Evolutionary conservation across 768 basidiomycete species (phyloP).

Genomic region (Suillus discolor): DNA sequence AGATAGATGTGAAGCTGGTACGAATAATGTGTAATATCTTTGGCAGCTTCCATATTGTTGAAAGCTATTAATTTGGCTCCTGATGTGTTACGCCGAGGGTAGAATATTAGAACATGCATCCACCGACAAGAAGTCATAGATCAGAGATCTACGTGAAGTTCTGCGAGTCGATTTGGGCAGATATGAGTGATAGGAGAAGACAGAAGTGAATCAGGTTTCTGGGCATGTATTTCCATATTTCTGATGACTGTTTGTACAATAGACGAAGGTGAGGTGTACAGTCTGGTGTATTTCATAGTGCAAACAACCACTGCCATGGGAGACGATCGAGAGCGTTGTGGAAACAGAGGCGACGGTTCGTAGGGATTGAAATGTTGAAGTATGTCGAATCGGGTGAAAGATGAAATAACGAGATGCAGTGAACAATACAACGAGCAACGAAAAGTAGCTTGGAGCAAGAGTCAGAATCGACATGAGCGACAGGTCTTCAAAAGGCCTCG

Average conservation of each 20-base stretch:
- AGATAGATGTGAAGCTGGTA: no score
- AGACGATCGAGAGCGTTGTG: background rate
- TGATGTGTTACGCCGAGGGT: background rate
- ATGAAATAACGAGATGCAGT: background rate
- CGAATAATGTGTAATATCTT: no score
- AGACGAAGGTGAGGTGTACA: background rate
- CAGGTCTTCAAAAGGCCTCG: background rate
- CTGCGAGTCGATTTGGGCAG: background rate
- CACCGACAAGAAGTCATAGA: background rate
- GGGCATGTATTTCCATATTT: no score
- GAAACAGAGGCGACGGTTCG: background rate
- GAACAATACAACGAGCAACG: background rate
- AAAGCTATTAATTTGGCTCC: background rate
- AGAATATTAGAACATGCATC: background rate
- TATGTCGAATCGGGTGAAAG: background rate
- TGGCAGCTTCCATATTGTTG: background rate
- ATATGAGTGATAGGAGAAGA: background rate
- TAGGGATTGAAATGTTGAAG: background rate
- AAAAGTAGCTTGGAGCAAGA: background rate
- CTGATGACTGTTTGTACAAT: no score
- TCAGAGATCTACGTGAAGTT: background rate
- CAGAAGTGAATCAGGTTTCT: no score
- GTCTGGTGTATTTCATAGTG: background rate
- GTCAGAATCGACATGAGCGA: background rate
- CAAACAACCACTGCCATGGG: background rate